Percentiles rank a stretch among this genome's conserved stretches.
Evolutionary conservation across 1,284 basidiomycete genomes (phyloP).

Genomic region (Takashimella koratensis): DNA sequence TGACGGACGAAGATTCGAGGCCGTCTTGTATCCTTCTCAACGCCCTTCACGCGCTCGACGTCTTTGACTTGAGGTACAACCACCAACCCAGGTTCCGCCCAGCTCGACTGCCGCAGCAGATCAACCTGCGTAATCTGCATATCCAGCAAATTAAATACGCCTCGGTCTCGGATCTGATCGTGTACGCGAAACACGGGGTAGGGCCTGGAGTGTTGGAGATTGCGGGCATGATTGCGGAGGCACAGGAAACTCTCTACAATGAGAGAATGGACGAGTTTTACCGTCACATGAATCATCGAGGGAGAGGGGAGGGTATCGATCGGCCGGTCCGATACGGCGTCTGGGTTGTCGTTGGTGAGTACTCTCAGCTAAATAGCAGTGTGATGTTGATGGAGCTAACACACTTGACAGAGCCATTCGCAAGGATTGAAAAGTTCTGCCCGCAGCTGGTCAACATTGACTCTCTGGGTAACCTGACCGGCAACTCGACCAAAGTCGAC

Average conservation of each 20-base stretch:
- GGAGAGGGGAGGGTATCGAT: slow-evolving; percentile 34
- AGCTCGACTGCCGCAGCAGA: slow-evolving; percentile 40
- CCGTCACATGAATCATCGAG: slow-evolving; percentile 13
- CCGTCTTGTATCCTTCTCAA: slow-evolving; percentile 44
- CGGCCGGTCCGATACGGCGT: slow-evolving; percentile 72
- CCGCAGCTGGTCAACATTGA: slow-evolving; percentile 56
- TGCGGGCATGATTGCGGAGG: slow-evolving; percentile 50
- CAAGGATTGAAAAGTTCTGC: slow-evolving; percentile 52
- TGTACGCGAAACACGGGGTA: slow-evolving; percentile 65
- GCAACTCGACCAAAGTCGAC: slow-evolving; percentile 49
- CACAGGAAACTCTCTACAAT: slow-evolving; percentile 45
- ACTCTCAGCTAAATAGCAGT: no score
- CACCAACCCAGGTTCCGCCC: slow-evolving; percentile 32
- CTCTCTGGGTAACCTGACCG: slow-evolving; percentile 46
- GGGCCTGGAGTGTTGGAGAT: slow-evolving; percentile 50
- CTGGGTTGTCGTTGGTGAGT: slow-evolving; percentile 69
- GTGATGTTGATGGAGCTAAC: no score
- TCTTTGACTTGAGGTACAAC: slow-evolving; percentile 38
- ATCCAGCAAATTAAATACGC: slow-evolving; percentile 69
- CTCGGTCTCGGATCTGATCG: slow-evolving; percentile 79
- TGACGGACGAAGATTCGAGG: slow-evolving; percentile 24
- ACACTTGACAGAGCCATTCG: slow-evolving; percentile 55
- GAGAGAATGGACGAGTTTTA: slow-evolving; percentile 42
- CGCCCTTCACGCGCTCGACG: slow-evolving; percentile 42
- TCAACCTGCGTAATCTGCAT: slow-evolving; percentile 48